Percentiles rank a stretch among this genome's conserved stretches.
Conservation (phyloP, 345 rosid genomes). For the Eucalyptus curtisii region DNA sequence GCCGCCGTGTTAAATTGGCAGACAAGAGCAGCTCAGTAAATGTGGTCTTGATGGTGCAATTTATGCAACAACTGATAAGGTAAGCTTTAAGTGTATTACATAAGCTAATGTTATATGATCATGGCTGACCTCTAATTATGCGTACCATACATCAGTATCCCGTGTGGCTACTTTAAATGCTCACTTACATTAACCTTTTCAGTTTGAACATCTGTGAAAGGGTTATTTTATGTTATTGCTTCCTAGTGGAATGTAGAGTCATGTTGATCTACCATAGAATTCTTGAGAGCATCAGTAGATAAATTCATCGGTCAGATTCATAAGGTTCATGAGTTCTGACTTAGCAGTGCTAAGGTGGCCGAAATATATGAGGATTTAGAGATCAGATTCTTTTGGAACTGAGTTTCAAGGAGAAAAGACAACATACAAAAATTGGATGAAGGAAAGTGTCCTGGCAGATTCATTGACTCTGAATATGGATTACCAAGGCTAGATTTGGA, state of each 20-base stretch:
- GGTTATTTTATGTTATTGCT: background rate
- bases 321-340: background rate
- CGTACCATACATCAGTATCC: background rate
- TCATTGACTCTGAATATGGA: background rate
- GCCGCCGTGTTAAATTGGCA: slow-evolving; percentile 6
- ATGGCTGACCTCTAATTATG: background rate
- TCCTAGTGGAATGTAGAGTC: background rate
- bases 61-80: slow-evolving; percentile 34
- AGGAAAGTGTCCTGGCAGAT: background rate
- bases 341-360: background rate
- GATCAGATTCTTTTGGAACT: background rate
- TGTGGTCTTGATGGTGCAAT: slow-evolving; percentile 48
- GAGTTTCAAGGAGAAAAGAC: background rate
- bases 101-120: background rate
- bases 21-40: slow-evolving; percentile 39
- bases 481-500: background rate
- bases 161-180: background rate
- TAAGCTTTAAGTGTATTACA: background rate
- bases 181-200: background rate
- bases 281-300: background rate
- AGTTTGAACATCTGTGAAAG: background rate
- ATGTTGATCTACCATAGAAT: background rate
- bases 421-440: background rate
- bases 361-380: background rate
- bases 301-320: background rate